Conservation (phyloP, 495 filamentous ascomycete species). For the Chaetomium tenue region DNA sequence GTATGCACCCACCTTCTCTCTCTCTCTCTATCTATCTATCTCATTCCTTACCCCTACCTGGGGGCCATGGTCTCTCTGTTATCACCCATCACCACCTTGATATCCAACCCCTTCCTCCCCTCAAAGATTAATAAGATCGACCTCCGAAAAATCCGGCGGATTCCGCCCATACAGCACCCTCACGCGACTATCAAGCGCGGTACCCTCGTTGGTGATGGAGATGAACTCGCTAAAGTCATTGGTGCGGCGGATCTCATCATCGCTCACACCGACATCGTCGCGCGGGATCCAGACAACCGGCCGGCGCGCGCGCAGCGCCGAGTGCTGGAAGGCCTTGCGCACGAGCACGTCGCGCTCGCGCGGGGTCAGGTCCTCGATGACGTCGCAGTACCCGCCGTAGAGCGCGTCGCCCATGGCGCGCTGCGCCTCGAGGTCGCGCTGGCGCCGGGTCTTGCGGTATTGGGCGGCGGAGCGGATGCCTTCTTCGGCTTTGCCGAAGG, state of each 20-base stretch:
- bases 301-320: slow-evolving; percentile 77
- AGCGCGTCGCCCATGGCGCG: slow-evolving; percentile 70
- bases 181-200: slow-evolving; percentile 77
- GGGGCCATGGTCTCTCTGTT: no score
- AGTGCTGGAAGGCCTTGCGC: slow-evolving; percentile 85
- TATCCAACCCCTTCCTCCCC: neutral
- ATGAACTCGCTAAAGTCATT: slow-evolving; percentile 74
- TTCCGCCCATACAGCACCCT: slow-evolving; percentile 83
- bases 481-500: slow-evolving; percentile 44
- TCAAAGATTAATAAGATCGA: slow-evolving; percentile 82
- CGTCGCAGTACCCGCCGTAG: slow-evolving; percentile 82
- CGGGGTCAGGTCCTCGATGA: slow-evolving; percentile 90
- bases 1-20: neutral
- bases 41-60: neutral
- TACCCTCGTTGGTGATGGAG: slow-evolving; percentile 92
- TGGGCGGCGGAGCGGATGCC: slow-evolving; percentile 38
- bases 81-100: neutral
- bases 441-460: slow-evolving; percentile 43
- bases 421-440: slow-evolving; percentile 65
- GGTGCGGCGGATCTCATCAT: slow-evolving; percentile 84
- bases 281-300: slow-evolving; percentile 94
- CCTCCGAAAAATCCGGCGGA: slow-evolving; percentile 89
- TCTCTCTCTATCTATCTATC: neutral
- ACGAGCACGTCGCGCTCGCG: slow-evolving; percentile 87
- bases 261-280: slow-evolving; percentile 84